Base-by-base conservation (phyloP, 495 filamentous ascomycete species). In the Tricharina praecox region DNA sequence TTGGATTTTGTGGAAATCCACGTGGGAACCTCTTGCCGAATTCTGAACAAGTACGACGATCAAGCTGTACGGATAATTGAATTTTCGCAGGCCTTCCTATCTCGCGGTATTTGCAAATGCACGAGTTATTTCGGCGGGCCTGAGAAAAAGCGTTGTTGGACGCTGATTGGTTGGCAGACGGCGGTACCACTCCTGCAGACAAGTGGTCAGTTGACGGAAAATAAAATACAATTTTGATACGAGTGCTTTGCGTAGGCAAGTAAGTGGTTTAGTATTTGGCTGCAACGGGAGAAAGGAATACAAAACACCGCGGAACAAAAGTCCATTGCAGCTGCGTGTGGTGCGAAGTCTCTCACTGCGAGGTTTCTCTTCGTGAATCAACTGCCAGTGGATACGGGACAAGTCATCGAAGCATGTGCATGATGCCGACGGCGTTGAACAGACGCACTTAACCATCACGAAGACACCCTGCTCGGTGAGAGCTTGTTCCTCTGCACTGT, bases 31-130 rank as follows among this genome's bases (percentile, higher is more conserved):
- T 50, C 24, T 48, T 58, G 23, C 55, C 48, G 43, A 48, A 50
- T 59, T 47, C 50, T 59, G 46, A 53, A 53, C 24, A 37, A 40
- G 44, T 25, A n/a, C 46, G 50, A 35, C 45, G 55, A 58, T 59
- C 54, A 42, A 58, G 21, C 40, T 23, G 23, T 10, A 20, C 24
- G 19, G 40, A 43, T 43, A 43, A 43, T 25, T 43, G 40, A 43
- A 43, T 43, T 11, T 43, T 25, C n/a, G n/a, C 15, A 19, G 15
- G 11, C 21, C 21, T 40, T 7, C 21, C 21, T 21, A 9, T 40
- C 37, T 7, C n/a, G 16, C 37, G 18, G 15, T 18, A 13, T 21
- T 10, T 21, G n/a, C 10, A 20, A 40, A 19, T 40, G 37, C 37
- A 40, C n/a, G 37, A 16, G 37, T 40, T 40, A 18, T 40, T 40